These are phyloP conservation scores for Nakataea oryzae DNA, from an alignment of 2,329 filamentous ascomycete species.

Conservation along the genomic window DNA sequence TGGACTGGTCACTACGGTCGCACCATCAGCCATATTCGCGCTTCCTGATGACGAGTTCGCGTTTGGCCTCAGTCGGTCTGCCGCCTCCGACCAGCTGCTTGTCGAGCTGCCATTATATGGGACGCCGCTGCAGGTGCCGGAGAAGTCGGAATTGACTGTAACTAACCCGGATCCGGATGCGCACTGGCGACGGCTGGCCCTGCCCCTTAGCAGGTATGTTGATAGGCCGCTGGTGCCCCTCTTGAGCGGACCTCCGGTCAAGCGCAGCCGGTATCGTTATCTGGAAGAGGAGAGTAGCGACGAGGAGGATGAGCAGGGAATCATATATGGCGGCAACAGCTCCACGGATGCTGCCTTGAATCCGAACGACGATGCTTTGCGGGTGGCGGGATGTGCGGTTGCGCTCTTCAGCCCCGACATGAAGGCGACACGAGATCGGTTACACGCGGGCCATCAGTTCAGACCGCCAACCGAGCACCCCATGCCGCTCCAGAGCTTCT, in stretches of 20 bases:
- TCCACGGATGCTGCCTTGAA: not conserved
- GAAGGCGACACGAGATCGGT: conserved; percentile 77
- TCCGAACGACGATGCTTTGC: conserved; percentile 28
- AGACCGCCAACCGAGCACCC: conserved; percentile 81
- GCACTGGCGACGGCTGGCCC: conserved; percentile 63
- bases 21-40: conserved; percentile 74
- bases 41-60: conserved; percentile 74
- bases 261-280: conserved; percentile 76
- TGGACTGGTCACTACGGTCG: conserved; percentile 27
- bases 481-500: conserved; percentile 87
- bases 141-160: conserved; percentile 40
- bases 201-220: conserved; percentile 80
- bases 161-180: conserved; percentile 58
- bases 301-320: conserved; percentile 15
- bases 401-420: conserved; percentile 85
- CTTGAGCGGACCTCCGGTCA: conserved; percentile 54
- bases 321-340: not conserved
- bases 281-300: conserved; percentile 48
- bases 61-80: conserved; percentile 65
- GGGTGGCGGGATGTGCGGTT: conserved; percentile 63
- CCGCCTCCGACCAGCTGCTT: conserved; percentile 65
- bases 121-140: conserved; percentile 45
- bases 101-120: conserved; percentile 75
- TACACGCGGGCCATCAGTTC: conserved; percentile 88
- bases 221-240: conserved; percentile 68